Percentiles rank a stretch among this genome's conserved stretches.
These are phyloP conservation scores for Backusella parvicylindrica DNA, from an alignment of 192 early-diverging fungal species.

Conservation along the genomic window DNA sequence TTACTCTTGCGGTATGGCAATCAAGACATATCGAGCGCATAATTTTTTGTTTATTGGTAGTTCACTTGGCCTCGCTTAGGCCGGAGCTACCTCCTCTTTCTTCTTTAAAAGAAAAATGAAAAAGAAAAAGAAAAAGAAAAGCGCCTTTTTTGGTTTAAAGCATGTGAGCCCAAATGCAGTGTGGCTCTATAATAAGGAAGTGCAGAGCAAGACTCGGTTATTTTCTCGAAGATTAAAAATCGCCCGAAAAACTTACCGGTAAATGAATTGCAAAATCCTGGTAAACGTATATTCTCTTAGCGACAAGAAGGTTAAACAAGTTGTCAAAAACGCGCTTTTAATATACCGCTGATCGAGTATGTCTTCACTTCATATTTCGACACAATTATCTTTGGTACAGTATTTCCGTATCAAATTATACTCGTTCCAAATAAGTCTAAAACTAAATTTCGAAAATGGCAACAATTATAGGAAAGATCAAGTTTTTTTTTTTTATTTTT, in stretches of 20 bases:
- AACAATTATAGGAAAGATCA: neutral
- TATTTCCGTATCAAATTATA: too few relatives aligned
- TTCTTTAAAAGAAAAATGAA: neutral
- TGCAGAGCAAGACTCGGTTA: neutral
- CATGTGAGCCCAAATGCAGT: neutral
- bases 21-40: slow-evolving; percentile 45
- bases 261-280: neutral
- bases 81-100: slow-evolving; percentile 19
- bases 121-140: neutral
- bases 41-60: slow-evolving; percentile 33
- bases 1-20: slow-evolving; percentile 36
- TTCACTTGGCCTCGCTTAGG: slow-evolving; percentile 34
- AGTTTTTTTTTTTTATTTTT: neutral
- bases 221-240: neutral
- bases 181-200: neutral
- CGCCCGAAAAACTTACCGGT: neutral
- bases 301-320: neutral
- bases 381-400: too few relatives aligned
- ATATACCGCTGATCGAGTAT: neutral
- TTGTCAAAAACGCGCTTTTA: neutral
- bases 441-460: neutral
- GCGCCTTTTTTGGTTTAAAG: neutral
- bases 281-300: neutral
- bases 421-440: neutral
- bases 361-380: neutral